Conservation (phyloP, 1,139 yeast species). For the Pichia sp. region DNA sequence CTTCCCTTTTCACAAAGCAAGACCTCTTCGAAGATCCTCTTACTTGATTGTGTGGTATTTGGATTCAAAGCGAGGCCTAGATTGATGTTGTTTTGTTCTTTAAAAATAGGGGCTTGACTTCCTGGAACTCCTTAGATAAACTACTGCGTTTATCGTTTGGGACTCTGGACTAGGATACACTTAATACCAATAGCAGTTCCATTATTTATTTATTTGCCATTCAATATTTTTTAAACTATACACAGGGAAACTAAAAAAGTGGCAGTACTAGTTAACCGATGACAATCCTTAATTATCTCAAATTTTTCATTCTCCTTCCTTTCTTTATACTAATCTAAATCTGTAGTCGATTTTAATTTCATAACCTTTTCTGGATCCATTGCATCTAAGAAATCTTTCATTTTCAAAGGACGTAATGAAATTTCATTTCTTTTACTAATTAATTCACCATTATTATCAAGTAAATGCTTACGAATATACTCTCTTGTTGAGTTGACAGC, state of each 20-base stretch:
- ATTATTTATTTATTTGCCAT: neutral
- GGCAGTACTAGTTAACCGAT: neutral
- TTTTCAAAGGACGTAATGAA: constrained; percentile 39
- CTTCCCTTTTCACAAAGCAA: constrained; percentile 5
- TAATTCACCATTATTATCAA: constrained; percentile 36
- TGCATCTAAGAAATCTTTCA: constrained; percentile 41
- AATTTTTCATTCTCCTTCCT: no score
- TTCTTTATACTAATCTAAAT: constrained; percentile 16
- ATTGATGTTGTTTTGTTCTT: constrained; percentile 20
- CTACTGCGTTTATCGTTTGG: constrained; percentile 7
- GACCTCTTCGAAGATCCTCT: constrained; percentile 70
- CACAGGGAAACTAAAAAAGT: neutral
- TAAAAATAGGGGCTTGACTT: constrained; percentile 4
- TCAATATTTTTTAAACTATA: neutral
- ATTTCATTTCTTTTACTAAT: constrained; percentile 30
- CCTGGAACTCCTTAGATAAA: constrained; percentile 9
- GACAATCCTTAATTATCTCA: neutral
- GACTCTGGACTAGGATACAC: constrained; percentile 9
- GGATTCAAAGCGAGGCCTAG: constrained; percentile 72
- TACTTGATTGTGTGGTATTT: constrained; percentile 46
- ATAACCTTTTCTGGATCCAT: constrained; percentile 33
- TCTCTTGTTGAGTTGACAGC: constrained; percentile 87
- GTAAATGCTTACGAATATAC: constrained; percentile 49
- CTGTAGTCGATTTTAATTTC: constrained; percentile 18
- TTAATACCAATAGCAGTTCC: no score